Conservation (phyloP, 75 land plant genomes). For the Larix kaempferi region DNA sequence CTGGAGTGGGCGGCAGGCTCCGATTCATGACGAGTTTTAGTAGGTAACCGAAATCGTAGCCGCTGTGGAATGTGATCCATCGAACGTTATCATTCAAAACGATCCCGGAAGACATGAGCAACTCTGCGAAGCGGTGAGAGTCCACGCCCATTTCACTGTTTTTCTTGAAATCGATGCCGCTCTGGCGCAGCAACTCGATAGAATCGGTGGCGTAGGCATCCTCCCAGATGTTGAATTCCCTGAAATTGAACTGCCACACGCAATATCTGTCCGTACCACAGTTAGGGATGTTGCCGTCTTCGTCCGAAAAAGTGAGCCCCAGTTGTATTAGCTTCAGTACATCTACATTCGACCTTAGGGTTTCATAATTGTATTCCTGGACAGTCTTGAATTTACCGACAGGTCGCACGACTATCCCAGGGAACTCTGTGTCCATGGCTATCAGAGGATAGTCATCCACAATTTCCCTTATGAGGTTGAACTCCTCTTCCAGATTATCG, state of each 20-base stretch:
- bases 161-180: slow-evolving; percentile 57
- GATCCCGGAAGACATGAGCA: slow-evolving; percentile 56
- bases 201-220: slow-evolving; percentile 54
- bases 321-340: slow-evolving; percentile 56
- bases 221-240: slow-evolving; percentile 38
- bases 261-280: slow-evolving; percentile 41
- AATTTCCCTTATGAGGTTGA: slow-evolving; percentile 34
- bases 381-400: slow-evolving; percentile 28
- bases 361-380: slow-evolving; percentile 47
- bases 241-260: slow-evolving; percentile 69
- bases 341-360: slow-evolving; percentile 48
- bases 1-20: slow-evolving; percentile 25
- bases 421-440: slow-evolving; percentile 76
- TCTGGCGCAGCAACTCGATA: slow-evolving; percentile 48
- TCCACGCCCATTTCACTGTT: slow-evolving; percentile 43
- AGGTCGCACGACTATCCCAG: slow-evolving; percentile 50
- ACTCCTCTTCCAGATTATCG: slow-evolving; percentile 53
- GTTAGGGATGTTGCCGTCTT: slow-evolving; percentile 43
- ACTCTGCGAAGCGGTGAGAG: slow-evolving; percentile 39
- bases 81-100: slow-evolving; percentile 45
- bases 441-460: slow-evolving; percentile 46
- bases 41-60: slow-evolving; percentile 61
- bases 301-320: slow-evolving; percentile 65
- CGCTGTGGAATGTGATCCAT: slow-evolving; percentile 68
- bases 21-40: slow-evolving; percentile 42